These are phyloP conservation scores for Jatropha podagrica DNA, from an alignment of 441 rosid genomes.

Conservation along the genomic window DNA sequence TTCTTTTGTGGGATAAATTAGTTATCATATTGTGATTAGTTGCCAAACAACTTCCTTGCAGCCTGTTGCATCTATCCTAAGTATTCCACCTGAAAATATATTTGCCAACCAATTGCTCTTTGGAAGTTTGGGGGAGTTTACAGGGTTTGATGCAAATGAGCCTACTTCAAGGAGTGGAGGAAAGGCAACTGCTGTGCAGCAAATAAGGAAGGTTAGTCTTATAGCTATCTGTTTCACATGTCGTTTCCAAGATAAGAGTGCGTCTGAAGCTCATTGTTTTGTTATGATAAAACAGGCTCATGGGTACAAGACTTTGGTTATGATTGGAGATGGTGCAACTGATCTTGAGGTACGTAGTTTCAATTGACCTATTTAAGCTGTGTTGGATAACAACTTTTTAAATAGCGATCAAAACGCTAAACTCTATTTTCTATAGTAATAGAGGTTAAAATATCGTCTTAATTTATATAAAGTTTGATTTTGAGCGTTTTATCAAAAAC, in stretches of 20 bases:
- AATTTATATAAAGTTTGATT: no score
- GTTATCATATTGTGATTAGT: background rate
- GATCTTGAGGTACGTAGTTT: conserved; percentile 74
- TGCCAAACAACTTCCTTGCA: conserved; percentile 29
- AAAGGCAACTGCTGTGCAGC: conserved; percentile 91
- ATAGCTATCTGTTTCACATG: conserved; percentile 11
- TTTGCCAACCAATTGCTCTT: conserved; percentile 89
- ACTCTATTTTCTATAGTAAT: background rate
- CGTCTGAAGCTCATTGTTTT: conserved; percentile 25
- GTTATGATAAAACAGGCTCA: conserved; percentile 43
- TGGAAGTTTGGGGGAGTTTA: conserved; percentile 69
- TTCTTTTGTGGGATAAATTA: background rate
- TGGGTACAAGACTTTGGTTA: conserved; percentile 70
- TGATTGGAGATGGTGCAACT: conserved; percentile 98
- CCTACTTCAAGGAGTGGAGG: conserved; percentile 98
- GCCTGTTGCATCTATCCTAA: conserved; percentile 93
- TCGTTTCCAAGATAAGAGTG: conserved; percentile 8
- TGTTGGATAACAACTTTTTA: no score
- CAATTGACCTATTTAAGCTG: background rate
- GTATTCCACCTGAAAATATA: conserved; percentile 73
- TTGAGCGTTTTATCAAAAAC: no score
- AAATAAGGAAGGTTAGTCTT: conserved; percentile 66
- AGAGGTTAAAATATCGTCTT: no score
- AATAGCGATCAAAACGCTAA: no score
- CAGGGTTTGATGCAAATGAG: conserved; percentile 80